phyloP scores from a whole-genome alignment of 2,329 filamentous ascomycete genomes.

The Fusarium sp. region DNA sequence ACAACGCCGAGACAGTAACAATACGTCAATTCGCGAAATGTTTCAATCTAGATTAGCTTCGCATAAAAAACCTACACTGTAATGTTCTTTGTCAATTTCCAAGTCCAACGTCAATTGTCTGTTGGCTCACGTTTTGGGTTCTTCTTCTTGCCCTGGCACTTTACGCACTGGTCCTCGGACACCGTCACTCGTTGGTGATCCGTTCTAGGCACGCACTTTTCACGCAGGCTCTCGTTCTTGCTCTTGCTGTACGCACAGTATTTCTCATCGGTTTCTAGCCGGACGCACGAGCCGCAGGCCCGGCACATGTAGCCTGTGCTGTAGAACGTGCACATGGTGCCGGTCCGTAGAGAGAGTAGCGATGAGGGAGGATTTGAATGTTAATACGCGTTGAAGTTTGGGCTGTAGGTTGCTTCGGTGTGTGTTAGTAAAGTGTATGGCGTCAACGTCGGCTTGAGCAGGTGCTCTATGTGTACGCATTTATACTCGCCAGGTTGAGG shows the following conservation, averaged over 20 bases:
- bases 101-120: neutral
- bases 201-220: neutral
- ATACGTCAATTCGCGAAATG: neutral
- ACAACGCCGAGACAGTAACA: neutral
- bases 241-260: neutral
- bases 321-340: slow-evolving; percentile 19
- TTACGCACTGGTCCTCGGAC: neutral
- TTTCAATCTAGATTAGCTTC: neutral
- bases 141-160: neutral
- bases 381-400: neutral
- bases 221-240: neutral
- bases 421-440: neutral
- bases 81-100: neutral
- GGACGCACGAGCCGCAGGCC: neutral
- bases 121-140: neutral
- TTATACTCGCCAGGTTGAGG: neutral
- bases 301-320: neutral
- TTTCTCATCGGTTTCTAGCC: neutral
- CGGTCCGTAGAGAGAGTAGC: neutral
- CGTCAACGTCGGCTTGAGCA: neutral
- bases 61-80: neutral
- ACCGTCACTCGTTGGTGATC: neutral
- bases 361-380: neutral
- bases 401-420: neutral
- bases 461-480: neutral